Base-by-base conservation (phyloP, 805 yeast species). In the Cyberlindnera petersonii region DNA sequence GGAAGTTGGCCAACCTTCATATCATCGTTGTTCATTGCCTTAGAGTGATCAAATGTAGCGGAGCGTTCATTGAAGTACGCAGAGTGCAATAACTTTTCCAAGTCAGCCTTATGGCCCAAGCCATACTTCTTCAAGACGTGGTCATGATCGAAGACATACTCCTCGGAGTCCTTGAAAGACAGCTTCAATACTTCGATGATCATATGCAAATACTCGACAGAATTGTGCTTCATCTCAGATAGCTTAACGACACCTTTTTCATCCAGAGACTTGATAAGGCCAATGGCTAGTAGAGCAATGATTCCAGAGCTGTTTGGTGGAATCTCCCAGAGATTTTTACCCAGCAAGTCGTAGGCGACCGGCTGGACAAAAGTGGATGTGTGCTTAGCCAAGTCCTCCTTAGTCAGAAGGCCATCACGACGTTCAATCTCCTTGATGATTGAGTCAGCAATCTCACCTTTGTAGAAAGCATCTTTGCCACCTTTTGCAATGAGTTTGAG, bases 291-390 rank as follows among this genome's bases (percentile, higher is more conserved):
- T 35, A 85, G 63, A 0, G 89, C 93, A 31, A 85, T 84, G 11
- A 85, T 60, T 8, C 94, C 94, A 38, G 85, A 86, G 4, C 91
- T 86, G 58, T 79, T 84, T 11, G 95, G 95, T 9, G 95, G 93
- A 46, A 84, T 78, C 57, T 85, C 93, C 86, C 89, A 81, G 19
- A 85, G 65, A 21, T 67, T 70, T 34, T 71, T 66, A 9, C 74
- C 83, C 33, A 72, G 63, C 39, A 77, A 68, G 24, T 72, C 69
- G 38, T 74, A 58, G 14, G 63, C 61, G 15, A 84, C 74, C 3
- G 94, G 91, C 1, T 79, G 80, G 18, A 82, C 81, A 49, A 75
- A 69, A 0, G 81, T 70, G 2, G 88, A 73, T 0, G 70, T 61
- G 58, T 85, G 93, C 16, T 53, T 46, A 14, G 60, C 58, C 33